These are phyloP conservation scores for Sphaerulina musiva DNA, from an alignment of 2,329 filamentous ascomycete genomes.

Conservation along the genomic window DNA sequence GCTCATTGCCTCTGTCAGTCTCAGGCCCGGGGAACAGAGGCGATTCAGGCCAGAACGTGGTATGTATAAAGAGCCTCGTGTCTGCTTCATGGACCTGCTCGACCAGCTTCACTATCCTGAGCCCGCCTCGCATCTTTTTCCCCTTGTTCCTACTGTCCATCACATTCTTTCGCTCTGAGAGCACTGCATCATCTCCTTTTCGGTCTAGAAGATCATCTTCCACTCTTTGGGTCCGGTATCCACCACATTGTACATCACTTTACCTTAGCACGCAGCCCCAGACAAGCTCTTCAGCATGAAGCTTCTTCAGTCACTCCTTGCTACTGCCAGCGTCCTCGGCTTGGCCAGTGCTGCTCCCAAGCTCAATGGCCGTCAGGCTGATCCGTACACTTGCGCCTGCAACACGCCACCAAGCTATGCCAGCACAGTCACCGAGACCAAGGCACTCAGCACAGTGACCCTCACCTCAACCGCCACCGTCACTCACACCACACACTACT, in stretches of 20 bases:
- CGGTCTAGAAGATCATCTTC: slow-evolving; percentile 24
- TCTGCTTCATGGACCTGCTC: not conserved
- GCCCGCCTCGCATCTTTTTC: not conserved
- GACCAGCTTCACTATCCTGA: not conserved
- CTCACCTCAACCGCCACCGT: slow-evolving; percentile 16
- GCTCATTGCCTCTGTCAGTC: not conserved
- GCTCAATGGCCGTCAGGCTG: slow-evolving; percentile 39
- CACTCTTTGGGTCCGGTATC: slow-evolving; percentile 11
- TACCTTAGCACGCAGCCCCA: slow-evolving; percentile 9
- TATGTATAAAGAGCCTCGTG: slow-evolving; percentile 13
- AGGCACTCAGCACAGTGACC: slow-evolving; percentile 7
- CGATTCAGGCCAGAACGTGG: not conserved
- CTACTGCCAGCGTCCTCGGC: slow-evolving; percentile 41
- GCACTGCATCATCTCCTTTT: slow-evolving; percentile 26
- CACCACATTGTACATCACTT: slow-evolving; percentile 11
- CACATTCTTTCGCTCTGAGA: slow-evolving; percentile 30
- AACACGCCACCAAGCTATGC: slow-evolving; percentile 13
- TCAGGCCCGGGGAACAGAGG: not conserved
- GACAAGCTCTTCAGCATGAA: slow-evolving; percentile 27
- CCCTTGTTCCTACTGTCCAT: slow-evolving; percentile 1
- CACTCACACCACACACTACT: slow-evolving; percentile 9
- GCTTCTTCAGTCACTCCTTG: slow-evolving; percentile 37
- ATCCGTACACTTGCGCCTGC: slow-evolving; percentile 32
- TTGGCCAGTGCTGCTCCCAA: slow-evolving; percentile 45
- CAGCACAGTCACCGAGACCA: slow-evolving; percentile 15